Evolutionary conservation across 306 rosid genomes (phyloP).

Genomic region (Luffa acutangula): DNA sequence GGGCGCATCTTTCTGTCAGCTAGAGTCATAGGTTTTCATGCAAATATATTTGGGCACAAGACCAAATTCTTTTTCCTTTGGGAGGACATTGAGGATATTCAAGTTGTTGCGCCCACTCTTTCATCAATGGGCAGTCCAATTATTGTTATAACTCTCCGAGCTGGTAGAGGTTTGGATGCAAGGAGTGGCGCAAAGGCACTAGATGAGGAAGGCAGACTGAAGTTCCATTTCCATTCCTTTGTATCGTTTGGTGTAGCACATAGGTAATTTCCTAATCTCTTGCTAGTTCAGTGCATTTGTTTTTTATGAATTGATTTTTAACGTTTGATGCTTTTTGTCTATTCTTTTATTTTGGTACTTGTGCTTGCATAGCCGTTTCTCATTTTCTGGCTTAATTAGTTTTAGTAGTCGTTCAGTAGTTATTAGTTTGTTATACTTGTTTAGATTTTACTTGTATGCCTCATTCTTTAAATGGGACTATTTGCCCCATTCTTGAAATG

Average conservation of each 20-base stretch:
- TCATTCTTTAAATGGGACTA: background rate
- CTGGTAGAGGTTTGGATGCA: conserved; percentile 84
- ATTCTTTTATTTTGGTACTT: background rate
- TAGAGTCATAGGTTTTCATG: conserved; percentile 86
- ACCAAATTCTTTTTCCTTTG: conserved; percentile 87
- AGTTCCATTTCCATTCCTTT: conserved; percentile 89
- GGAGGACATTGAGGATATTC: conserved; percentile 92
- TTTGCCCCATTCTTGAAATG: background rate
- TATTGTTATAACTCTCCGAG: conserved; percentile 62
- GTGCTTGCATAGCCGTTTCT: background rate
- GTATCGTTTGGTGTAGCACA: conserved; percentile 84
- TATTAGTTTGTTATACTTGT: no score
- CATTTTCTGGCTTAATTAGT: background rate
- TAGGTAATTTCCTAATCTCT: conserved; percentile 36
- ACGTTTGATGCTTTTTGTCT: background rate
- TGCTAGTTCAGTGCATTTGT: background rate
- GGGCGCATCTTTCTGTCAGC: conserved; percentile 90
- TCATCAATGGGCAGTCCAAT: conserved; percentile 95
- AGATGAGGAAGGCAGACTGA: conserved; percentile 89
- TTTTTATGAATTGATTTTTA: background rate
- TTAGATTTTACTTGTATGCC: no score
- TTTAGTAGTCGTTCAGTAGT: no score
- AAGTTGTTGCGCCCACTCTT: conserved; percentile 61
- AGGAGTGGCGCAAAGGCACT: conserved; percentile 75
- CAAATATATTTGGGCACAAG: conserved; percentile 84